Base-by-base conservation (phyloP, 1,284 basidiomycete species). In the Coniferiporia weirii region DNA sequence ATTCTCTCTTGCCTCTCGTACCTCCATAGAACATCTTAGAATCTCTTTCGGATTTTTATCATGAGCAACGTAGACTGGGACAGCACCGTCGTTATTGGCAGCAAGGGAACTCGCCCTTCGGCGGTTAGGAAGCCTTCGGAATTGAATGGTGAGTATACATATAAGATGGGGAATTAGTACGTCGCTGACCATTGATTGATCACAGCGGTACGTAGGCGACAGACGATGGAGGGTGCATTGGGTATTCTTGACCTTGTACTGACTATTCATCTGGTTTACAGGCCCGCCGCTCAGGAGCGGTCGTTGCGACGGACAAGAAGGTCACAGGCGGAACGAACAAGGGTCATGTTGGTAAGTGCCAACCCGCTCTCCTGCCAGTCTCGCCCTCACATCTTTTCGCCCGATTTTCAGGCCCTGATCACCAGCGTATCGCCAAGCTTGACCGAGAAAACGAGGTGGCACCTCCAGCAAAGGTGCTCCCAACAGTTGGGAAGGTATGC, bases 371-470 rank as follows among this genome's bases (percentile, higher is more conserved):
- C n/a, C n/a, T 27, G 27, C 5, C 27, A 5, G 27, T 27, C 27
- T 27, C 44, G n/a, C 34, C 35, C 38, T 59, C 54, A 22, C 40
- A 47, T 61, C 6, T 9, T 4, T 17, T 17, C 20, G 9, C 27
- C 6, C 19, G 7, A 3, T n/a, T n/a, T 47, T 13, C 62, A 91
- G 92, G 90, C 48, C 91, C 92, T 64, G 94, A 98, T 76, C 93
- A 97, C 76, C 92, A 94, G 72, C 84, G 84, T 62, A 95, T 96
- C 71, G 94, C 91, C 40, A 95, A 95, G 71, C 86, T 97, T 49
- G 95, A 95, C 75, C 85, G 91, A 59, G 93, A 97, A 68, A 97
- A 98, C 75, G 96, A 98, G 69, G 95, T 98, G 20, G 92, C 95
- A 8, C 95, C 97, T 7, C 97, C 96, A 48, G 71, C 89, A 64